Conservation (phyloP, 257 asterid genomes). For the Knoxia roxburghii region DNA sequence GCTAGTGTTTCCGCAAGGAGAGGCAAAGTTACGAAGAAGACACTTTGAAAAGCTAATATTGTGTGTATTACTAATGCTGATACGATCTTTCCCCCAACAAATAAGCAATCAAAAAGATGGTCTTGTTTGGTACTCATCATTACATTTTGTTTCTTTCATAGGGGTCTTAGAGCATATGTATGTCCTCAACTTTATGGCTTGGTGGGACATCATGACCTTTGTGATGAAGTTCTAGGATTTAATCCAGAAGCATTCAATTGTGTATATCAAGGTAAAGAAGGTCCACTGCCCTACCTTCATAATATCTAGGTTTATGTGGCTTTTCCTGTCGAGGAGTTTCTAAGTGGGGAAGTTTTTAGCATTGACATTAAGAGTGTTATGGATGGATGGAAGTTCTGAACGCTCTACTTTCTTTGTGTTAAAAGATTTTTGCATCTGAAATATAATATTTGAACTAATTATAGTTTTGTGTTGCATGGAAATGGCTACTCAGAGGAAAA, state of each 20-base stretch:
- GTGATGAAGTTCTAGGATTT: constrained; percentile 61
- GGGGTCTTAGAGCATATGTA: constrained; percentile 78
- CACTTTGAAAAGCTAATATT: background rate
- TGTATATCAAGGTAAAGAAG: constrained; percentile 60
- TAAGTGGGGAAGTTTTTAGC: background rate
- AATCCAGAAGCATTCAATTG: constrained; percentile 61
- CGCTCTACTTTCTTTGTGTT: background rate
- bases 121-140: constrained; percentile 12
- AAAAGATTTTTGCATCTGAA: background rate
- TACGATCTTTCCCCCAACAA: too few relatives aligned
- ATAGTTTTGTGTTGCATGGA: background rate
- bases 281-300: constrained; percentile 24
- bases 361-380: background rate
- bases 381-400: background rate
- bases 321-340: background rate
- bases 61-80: too few relatives aligned
- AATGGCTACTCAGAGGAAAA: background rate
- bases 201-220: constrained; percentile 47
- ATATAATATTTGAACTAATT: background rate
- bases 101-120: too few relatives aligned
- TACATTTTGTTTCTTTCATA: constrained; percentile 27
- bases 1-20: background rate
- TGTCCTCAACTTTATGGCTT: constrained; percentile 34
- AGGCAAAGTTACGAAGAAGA: background rate
- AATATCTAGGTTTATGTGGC: background rate